Evolutionary conservation across 2,329 filamentous ascomycete species (phyloP).

Genomic region (Raffaelea ambrosiae): DNA sequence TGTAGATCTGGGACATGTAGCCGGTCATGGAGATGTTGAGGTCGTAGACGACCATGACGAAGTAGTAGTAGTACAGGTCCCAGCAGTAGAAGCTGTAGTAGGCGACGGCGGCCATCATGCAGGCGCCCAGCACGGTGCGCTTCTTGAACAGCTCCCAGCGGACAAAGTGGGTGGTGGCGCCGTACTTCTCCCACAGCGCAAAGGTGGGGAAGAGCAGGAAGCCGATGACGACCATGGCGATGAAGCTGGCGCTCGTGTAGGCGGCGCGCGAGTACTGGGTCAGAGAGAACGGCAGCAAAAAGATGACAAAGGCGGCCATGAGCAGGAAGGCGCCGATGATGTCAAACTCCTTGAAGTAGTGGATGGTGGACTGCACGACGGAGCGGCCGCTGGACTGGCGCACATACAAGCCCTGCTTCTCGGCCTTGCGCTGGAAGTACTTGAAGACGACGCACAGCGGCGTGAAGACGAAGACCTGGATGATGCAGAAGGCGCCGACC

Average conservation of each 20-base stretch:
- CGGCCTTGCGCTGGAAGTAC: conserved; percentile 53
- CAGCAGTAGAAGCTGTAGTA: conserved; percentile 17
- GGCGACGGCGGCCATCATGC: conserved; percentile 9
- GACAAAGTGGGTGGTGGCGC: conserved; percentile 29
- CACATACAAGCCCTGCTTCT: conserved; percentile 39
- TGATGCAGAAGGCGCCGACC: conserved; percentile 57
- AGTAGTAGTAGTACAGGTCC: conserved; percentile 17
- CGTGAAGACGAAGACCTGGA: conserved; percentile 49
- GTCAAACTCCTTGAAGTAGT: conserved; percentile 57
- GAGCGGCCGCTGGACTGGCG: conserved; percentile 34
- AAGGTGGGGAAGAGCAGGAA: conserved; percentile 27
- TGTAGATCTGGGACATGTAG: conserved; percentile 17
- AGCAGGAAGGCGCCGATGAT: conserved; percentile 53
- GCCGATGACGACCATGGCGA: conserved; percentile 31
- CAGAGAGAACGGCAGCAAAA: conserved; percentile 63
- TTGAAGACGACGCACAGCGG: conserved; percentile 50
- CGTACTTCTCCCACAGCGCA: conserved; percentile 26
- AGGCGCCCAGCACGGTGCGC: conserved; percentile 32
- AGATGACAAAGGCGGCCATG: conserved; percentile 50
- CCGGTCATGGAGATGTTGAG: conserved; percentile 13
- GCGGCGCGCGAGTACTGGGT: conserved; percentile 28
- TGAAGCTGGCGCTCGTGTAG: conserved; percentile 34
- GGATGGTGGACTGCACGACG: conserved; percentile 32
- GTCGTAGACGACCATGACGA: conserved; percentile 17
- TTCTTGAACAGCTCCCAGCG: conserved; percentile 38